Conservation (phyloP, 768 basidiomycete genomes). For the Lactifluus rugatus region DNA sequence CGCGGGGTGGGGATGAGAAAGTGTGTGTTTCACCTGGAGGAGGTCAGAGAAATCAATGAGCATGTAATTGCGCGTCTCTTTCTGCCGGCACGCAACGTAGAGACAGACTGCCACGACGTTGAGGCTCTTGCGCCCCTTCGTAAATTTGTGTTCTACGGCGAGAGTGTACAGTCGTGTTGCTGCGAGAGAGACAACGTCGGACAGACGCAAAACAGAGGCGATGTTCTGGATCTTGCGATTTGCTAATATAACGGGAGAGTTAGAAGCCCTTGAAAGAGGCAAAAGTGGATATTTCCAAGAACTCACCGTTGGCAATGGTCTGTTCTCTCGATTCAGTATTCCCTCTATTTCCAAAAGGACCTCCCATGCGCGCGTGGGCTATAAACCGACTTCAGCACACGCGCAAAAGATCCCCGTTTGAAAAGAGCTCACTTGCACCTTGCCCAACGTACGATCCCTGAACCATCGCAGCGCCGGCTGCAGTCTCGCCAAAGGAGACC, state of each 20-base stretch:
- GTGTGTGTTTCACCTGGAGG: slow-evolving; percentile 55
- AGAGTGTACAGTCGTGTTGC: slow-evolving; percentile 87
- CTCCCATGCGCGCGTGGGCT: slow-evolving; percentile 79
- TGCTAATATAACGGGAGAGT: slow-evolving; percentile 36
- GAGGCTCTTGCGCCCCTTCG: slow-evolving; percentile 80
- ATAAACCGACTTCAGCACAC: background rate
- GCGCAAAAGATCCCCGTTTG: background rate
- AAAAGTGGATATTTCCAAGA: background rate
- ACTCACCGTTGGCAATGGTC: slow-evolving; percentile 79
- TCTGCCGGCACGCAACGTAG: slow-evolving; percentile 87
- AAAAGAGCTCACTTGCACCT: slow-evolving; percentile 65
- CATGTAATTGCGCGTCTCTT: slow-evolving; percentile 90
- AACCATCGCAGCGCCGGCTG: slow-evolving; percentile 87
- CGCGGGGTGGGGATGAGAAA: background rate
- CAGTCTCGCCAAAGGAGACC: slow-evolving; percentile 90
- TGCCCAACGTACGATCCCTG: slow-evolving; percentile 89
- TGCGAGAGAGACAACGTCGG: slow-evolving; percentile 68
- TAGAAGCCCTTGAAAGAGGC: background rate
- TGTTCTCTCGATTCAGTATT: slow-evolving; percentile 80
- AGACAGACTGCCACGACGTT: slow-evolving; percentile 95
- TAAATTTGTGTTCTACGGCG: slow-evolving; percentile 90
- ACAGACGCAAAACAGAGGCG: slow-evolving; percentile 64
- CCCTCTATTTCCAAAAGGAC: slow-evolving; percentile 72
- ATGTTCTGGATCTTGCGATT: slow-evolving; percentile 77
- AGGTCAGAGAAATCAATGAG: slow-evolving; percentile 98